Evolutionary conservation across 1,139 yeast species (phyloP).

Genomic region (Candida tunisiensis): DNA sequence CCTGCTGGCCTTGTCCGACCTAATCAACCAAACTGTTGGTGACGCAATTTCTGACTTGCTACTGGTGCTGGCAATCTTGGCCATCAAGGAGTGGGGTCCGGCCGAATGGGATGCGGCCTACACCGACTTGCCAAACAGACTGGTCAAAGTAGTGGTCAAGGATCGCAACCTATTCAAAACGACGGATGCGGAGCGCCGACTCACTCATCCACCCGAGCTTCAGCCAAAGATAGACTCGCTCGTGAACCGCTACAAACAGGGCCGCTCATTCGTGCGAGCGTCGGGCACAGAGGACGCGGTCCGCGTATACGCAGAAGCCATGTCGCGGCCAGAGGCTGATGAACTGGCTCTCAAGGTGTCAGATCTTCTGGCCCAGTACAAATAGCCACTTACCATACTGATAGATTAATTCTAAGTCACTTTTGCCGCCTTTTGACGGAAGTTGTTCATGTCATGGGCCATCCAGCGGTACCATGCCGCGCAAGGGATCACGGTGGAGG

Average conservation of each 20-base stretch:
- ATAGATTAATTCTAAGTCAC: too few relatives aligned
- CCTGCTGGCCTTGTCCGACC: conserved; percentile 38
- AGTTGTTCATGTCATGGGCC: conserved; percentile 15
- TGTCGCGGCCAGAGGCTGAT: conserved; percentile 33
- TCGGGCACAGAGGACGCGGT: conserved; percentile 98
- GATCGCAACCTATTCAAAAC: conserved; percentile 71
- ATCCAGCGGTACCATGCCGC: conserved; percentile 23
- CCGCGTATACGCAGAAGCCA: conserved; percentile 87
- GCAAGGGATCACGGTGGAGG: conserved; percentile 22
- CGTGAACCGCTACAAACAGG: conserved; percentile 40
- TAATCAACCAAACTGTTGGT: conserved; percentile 93
- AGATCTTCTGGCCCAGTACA: conserved; percentile 13
- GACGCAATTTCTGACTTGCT: conserved; percentile 88
- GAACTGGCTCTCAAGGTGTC: conserved; percentile 35
- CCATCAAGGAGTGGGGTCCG: conserved; percentile 41
- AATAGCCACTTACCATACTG: conserved; percentile 4
- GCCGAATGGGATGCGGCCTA: conserved; percentile 63
- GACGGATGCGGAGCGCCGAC: conserved; percentile 76
- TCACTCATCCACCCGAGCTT: conserved; percentile 61
- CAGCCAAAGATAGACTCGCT: conserved; percentile 55
- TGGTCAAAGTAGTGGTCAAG: conserved; percentile 66
- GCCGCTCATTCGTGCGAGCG: conserved; percentile 89
- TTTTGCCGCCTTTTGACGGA: too few relatives aligned
- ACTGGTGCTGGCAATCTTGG: conserved; percentile 51
- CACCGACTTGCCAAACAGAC: conserved; percentile 70